Base-by-base conservation (phyloP, 371 early-diverging fungal species). In the Syncephalastrum racemosum region DNA sequence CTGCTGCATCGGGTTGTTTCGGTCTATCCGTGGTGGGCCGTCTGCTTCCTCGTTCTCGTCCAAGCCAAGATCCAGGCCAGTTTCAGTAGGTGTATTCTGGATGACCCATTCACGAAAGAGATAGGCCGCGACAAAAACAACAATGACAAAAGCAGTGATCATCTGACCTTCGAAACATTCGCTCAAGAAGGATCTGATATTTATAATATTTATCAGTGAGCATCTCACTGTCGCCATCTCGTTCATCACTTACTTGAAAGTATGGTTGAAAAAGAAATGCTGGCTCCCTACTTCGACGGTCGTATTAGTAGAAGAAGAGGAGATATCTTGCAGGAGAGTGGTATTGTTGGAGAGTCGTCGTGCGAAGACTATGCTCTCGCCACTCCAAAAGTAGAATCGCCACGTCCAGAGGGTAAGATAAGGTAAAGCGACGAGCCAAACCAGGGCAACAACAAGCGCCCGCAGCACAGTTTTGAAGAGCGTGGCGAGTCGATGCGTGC, bases 81-180 rank as follows among this genome's bases (percentile, higher is more conserved):
- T 60, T 18, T 74, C 71, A 15, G 59, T 54, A 2, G 87, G 88
- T 14, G 89, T 83, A 59, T 94, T 90, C 54, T 91, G 86, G 18
- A 87, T 74, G 16, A 95, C 86, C 88, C 93, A 94, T 69, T 96
- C 96, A 22, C 91, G 87, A 40, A 95, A 70, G 31, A 90, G 75
- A 60, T 93, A 88, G 4, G 90, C 77, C 1, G 86, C 85, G 12
- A 93, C 80, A 60, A 91, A 93, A 7, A 88, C 71, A 8, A 93
- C 70, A 4, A 96, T 79, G 0, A 89, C 86, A 23, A 87, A 61
- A 27, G 86, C 79, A 2, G 91, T 88, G 45, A 95, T 88, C 27
- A 92, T 82, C 49, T 91, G 90, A 0, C 96, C 96, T 60, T 96
- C 93, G 53, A 94, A 85, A 43, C 92, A 90, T 66, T 94, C 94